A percentile compares a stretch with the other conserved stretches of the same genome.
These are phyloP conservation scores for Cryoendolithus antarcticus DNA, from an alignment of 2,329 filamentous ascomycete genomes.

Conservation along the genomic window DNA sequence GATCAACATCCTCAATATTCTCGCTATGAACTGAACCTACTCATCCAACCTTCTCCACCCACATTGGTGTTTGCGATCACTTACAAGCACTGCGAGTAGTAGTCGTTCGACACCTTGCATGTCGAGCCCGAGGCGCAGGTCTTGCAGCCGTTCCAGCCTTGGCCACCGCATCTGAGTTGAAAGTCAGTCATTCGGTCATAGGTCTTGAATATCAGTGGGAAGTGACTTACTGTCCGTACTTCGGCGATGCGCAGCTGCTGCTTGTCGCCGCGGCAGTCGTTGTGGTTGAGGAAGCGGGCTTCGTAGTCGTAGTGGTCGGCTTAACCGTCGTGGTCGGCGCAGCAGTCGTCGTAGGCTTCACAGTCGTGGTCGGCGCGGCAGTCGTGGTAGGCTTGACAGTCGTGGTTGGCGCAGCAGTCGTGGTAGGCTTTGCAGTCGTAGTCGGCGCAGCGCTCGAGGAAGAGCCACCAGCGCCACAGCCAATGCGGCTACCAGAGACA, in stretches of 20 bases:
- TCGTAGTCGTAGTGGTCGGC: not conserved
- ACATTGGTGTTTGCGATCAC: not conserved
- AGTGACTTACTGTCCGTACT: constrained; percentile 5
- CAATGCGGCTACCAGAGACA: constrained; percentile 36
- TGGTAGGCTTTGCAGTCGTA: constrained; percentile 2
- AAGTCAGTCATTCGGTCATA: not conserved
- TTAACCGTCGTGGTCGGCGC: not conserved
- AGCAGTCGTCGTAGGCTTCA: not conserved
- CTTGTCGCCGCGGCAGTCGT: constrained; percentile 2
- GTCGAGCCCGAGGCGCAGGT: constrained; percentile 24
- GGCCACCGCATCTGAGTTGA: constrained; percentile 22
- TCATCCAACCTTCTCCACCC: not conserved
- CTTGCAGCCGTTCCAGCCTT: constrained; percentile 23
- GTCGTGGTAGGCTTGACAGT: not conserved
- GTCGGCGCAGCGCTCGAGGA: constrained; percentile 1
- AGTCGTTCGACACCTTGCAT: constrained; percentile 22
- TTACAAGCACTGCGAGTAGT: constrained; percentile 26
- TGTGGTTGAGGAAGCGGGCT: not conserved
- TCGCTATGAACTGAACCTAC: not conserved
- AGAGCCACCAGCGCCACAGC: constrained; percentile 25
- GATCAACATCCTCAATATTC: not conserved
- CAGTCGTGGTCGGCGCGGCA: not conserved
- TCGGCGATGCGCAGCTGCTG: constrained; percentile 4
- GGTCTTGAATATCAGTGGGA: not conserved
- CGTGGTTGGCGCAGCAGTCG: not conserved